phyloP scores from a whole-genome alignment of 148 eudicot genomes.

The Rhododendron griersonianum region DNA sequence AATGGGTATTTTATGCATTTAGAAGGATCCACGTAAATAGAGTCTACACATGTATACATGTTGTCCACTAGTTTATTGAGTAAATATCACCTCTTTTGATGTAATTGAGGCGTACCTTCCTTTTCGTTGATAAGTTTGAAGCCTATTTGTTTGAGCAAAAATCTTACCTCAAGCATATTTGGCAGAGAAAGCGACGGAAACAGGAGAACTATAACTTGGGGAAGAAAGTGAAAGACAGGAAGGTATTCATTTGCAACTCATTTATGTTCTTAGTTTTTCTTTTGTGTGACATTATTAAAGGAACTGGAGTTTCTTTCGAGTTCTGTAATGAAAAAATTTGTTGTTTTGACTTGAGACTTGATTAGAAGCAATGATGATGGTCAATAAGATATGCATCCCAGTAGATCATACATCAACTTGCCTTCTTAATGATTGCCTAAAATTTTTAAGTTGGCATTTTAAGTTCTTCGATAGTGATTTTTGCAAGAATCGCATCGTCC shows the following conservation, averaged over 20 bases:
- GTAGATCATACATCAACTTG: background rate
- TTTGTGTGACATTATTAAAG: background rate
- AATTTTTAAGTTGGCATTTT: background rate
- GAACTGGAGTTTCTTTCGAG: background rate
- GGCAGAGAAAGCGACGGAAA: constrained; percentile 50
- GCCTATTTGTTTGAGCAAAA: background rate
- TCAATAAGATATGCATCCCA: background rate
- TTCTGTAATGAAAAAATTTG: background rate
- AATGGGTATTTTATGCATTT: background rate
- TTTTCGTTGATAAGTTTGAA: background rate
- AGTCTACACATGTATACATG: background rate
- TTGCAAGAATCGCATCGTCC: background rate
- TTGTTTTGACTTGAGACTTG: background rate
- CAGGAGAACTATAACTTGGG: constrained; percentile 31
- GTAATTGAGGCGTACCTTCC: background rate
- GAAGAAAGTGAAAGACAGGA: constrained; percentile 38
- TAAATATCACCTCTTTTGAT: background rate
- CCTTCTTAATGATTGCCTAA: background rate
- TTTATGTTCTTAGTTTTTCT: background rate
- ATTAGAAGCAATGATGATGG: background rate
- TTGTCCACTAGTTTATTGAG: background rate
- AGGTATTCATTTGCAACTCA: constrained; percentile 23
- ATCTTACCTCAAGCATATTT: constrained; percentile 2
- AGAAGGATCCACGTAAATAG: background rate
- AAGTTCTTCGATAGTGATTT: background rate